Percentiles rank a stretch among this genome's conserved stretches.
phyloP scores from a whole-genome alignment of 179 eudicot genomes.

The Spergularia azorica region DNA sequence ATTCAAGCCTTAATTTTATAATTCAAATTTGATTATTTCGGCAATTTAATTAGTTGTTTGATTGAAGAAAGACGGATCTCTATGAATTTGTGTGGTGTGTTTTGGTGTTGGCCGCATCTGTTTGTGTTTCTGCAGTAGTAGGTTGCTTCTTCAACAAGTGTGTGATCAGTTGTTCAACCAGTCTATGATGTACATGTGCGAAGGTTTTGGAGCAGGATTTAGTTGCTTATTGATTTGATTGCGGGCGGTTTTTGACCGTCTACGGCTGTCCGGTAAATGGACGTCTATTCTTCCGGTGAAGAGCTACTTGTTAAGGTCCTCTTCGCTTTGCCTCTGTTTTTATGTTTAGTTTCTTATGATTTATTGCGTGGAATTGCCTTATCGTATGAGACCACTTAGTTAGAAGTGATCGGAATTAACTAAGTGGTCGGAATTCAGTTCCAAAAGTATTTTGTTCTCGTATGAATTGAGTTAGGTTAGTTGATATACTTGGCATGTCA shows the following conservation, averaged over 20 bases:
- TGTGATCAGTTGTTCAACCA: conserved; percentile 19
- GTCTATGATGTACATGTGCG: conserved; percentile 26
- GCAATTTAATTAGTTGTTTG: not conserved
- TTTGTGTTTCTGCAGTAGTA: conserved; percentile 56
- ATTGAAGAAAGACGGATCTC: conserved; percentile 17
- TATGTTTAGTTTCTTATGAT: not conserved
- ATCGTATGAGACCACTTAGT: not conserved
- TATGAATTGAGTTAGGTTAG: not conserved
- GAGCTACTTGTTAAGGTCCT: conserved; percentile 73
- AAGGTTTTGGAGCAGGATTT: conserved; percentile 38
- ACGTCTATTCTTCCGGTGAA: conserved; percentile 83
- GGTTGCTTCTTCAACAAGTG: conserved; percentile 31
- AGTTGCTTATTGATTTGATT: conserved; percentile 31
- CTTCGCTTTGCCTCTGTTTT: conserved; percentile 13
- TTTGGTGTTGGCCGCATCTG: conserved; percentile 31
- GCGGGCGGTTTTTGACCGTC: conserved; percentile 30
- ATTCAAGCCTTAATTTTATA: not conserved
- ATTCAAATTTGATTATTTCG: not conserved
- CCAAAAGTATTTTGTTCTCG: too few species aligned
- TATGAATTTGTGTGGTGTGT: conserved; percentile 25
- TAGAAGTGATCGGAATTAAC: too few species aligned
- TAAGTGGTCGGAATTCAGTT: too few species aligned
- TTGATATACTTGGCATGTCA: not conserved
- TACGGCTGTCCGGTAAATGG: conserved; percentile 54
- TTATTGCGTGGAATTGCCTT: too few species aligned